Percentiles rank a stretch among this genome's conserved stretches.
Conservation (phyloP, 1,139 yeast genomes). For the Diutina sp. region DNA sequence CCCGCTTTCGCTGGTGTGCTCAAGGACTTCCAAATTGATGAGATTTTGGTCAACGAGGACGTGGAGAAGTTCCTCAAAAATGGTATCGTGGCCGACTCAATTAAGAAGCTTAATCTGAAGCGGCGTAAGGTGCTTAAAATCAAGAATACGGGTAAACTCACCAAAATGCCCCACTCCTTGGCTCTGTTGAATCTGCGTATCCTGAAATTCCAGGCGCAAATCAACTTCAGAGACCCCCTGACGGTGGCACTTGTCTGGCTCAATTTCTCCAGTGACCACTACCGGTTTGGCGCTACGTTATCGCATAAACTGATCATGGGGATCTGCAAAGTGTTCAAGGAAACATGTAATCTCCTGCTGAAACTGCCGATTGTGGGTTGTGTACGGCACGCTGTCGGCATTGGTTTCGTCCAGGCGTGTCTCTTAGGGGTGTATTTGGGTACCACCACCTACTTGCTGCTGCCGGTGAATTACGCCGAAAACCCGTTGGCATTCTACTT, state of each 20-base stretch:
- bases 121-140: constrained; percentile 36
- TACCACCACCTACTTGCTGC: constrained; percentile 67
- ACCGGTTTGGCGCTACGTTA: constrained; percentile 51
- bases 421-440: constrained; percentile 81
- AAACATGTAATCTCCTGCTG: constrained; percentile 74
- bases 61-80: constrained; percentile 59
- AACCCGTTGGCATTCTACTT: constrained; percentile 66
- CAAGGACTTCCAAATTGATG: constrained; percentile 57
- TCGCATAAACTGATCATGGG: constrained; percentile 58
- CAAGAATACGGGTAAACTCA: constrained; percentile 57
- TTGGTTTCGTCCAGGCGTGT: constrained; percentile 79
- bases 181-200: constrained; percentile 35
- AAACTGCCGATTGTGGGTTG: constrained; percentile 72
- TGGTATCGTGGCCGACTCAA: constrained; percentile 50
- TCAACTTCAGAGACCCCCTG: constrained; percentile 27
- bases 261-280: constrained; percentile 62
- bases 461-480: constrained; percentile 67
- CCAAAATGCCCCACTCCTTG: constrained; percentile 35
- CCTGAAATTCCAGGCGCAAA: constrained; percentile 30
- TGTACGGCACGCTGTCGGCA: constrained; percentile 72
- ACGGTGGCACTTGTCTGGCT: constrained; percentile 50
- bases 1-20: constrained; percentile 55
- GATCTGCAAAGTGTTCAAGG: constrained; percentile 80
- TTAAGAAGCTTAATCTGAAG: constrained; percentile 41
- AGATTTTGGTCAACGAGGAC: constrained; percentile 69